These are phyloP conservation scores for Zoysia pacifica DNA, from an alignment of 176 grass and related monocot genomes.

Conservation along the genomic window DNA sequence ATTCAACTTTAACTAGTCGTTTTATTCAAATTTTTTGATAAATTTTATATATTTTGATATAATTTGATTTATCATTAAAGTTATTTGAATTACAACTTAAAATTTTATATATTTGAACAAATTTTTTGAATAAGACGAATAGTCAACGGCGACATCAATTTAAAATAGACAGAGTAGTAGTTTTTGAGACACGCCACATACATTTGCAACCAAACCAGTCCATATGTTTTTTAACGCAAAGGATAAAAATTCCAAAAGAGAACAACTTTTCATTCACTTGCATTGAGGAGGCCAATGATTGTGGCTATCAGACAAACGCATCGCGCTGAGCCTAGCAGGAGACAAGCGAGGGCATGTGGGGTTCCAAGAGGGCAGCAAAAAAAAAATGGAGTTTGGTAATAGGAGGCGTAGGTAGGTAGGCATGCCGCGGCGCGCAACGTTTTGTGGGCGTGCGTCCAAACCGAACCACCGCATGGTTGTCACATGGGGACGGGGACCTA, in stretches of 20 bases:
- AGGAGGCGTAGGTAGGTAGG: conserved; percentile 1
- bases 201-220: conserved; percentile 21
- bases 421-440: conserved; percentile 43
- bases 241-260: neutral
- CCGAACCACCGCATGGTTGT: conserved; percentile 42
- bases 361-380: conserved; percentile 10
- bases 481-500: conserved; percentile 50
- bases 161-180: neutral
- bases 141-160: too few species aligned
- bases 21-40: too few species aligned
- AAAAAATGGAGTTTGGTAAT: conserved; percentile 32
- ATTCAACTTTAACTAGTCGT: too few species aligned
- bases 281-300: conserved; percentile 46
- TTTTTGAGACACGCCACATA: conserved; percentile 9
- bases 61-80: too few species aligned
- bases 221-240: conserved; percentile 33
- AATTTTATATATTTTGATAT: too few species aligned
- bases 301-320: conserved; percentile 29
- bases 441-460: conserved; percentile 41
- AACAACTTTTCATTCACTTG: neutral
- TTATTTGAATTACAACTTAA: too few species aligned
- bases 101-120: too few species aligned
- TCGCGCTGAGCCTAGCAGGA: neutral
- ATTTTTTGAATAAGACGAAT: too few species aligned
- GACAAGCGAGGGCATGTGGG: conserved; percentile 50